A percentile compares a stretch with the other conserved stretches of the same genome.
Evolutionary conservation across 2,329 filamentous ascomycete genomes (phyloP).

Genomic region (Fusarium newnesense): DNA sequence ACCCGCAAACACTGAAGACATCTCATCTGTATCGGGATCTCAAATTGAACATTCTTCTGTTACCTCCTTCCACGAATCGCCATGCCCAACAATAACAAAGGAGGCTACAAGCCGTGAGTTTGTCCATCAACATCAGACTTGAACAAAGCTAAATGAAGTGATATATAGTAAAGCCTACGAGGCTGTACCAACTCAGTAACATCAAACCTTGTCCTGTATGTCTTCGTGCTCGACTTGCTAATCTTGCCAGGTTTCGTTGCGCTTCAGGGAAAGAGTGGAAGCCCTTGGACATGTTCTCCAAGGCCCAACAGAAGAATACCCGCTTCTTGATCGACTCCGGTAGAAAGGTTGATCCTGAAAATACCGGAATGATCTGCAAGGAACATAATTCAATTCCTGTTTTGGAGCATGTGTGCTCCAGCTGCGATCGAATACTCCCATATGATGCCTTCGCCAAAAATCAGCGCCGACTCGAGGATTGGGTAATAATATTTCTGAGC

Average conservation of each 20-base stretch:
- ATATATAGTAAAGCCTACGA: background rate
- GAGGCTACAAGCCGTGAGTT: slow-evolving; percentile 28
- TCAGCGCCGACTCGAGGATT: slow-evolving; percentile 40
- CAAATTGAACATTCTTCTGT: background rate
- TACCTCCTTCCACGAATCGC: background rate
- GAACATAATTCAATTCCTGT: slow-evolving; percentile 44
- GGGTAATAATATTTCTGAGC: slow-evolving; percentile 40
- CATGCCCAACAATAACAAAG: slow-evolving; percentile 25
- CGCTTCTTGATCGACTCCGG: slow-evolving; percentile 26
- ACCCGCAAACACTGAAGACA: background rate
- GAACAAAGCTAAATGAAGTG: background rate
- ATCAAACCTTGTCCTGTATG: too few relatives aligned
- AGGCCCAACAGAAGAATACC: slow-evolving; percentile 40
- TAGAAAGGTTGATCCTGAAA: background rate
- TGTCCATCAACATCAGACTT: background rate
- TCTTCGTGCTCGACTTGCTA: background rate
- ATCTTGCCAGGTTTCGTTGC: slow-evolving; percentile 47
- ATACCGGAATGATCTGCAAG: slow-evolving; percentile 51
- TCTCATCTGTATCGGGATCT: too few relatives aligned
- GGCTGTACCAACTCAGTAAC: slow-evolving; percentile 16
- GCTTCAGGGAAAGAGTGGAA: slow-evolving; percentile 52
- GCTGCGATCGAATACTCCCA: slow-evolving; percentile 46
- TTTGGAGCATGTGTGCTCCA: slow-evolving; percentile 45
- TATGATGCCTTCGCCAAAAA: slow-evolving; percentile 46
- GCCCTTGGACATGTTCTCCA: slow-evolving; percentile 46